Base-by-base conservation (phyloP, 352 stramenopile species). In the Phytophthora pistaciae region DNA sequence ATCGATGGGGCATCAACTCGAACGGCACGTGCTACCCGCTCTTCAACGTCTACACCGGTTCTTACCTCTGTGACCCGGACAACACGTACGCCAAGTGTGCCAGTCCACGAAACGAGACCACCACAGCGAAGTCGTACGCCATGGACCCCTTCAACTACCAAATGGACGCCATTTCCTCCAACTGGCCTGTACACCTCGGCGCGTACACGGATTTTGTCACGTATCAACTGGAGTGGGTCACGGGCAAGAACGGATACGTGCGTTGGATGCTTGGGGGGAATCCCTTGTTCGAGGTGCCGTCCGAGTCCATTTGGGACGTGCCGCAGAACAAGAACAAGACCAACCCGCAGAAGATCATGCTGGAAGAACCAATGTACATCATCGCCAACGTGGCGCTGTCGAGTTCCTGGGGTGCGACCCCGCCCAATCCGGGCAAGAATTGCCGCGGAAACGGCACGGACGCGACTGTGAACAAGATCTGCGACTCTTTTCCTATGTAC, bases 321-420 rank as follows among this genome's bases (percentile, higher is more conserved):
- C 75, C 77, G 4, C 79, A 87, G 56, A 77, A 84, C 84, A 66
- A 70, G 72, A 71, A 75, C 62, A 75, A 71, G 9, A 64, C 68
- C 1, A 75, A 75, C 23, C 68, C 68, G 3, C 23, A 68, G 76
- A 94, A 75, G 79, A 93, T 83, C 70, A 98, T 98, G 76, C 83
- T 96, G n/a, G 88, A 95, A 62, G 95, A 98, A 73, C 95, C 93
- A 1, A 92, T 87, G 40, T 98, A 98, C 70, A 66, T 98, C 29
- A 98, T 98, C 63, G 84, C 98, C 54, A 98, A 98, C 69, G 95
- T 93, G 9, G 95, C 94, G n/a, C 83, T 98, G 46, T 97, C 91
- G 2, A 96, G 83, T 16, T 97, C 91, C 2, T 85, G 78, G 78
- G 75, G 64, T 36, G 68, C 68, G 5, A 71, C 68, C 1, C 68